Base-by-base conservation (phyloP, 164 flowering plant genomes). In the Umbilicus rupestris region DNA sequence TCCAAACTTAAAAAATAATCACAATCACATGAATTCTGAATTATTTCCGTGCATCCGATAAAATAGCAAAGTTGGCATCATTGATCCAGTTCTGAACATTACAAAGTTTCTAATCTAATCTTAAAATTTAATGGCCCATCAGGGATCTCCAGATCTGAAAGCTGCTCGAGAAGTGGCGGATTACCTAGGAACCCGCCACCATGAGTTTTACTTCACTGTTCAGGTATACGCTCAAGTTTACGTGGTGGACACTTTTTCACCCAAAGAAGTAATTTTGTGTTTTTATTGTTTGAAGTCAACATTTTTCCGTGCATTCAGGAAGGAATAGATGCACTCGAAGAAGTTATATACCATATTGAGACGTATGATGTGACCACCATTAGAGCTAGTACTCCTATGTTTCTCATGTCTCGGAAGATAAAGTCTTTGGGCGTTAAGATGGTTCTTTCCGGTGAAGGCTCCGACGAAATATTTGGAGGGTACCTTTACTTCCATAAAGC, bases 311-410 rank as follows among this genome's bases (percentile, higher is more conserved):
- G 29, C 39, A 75, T 68, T 74, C 84, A 92, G 97, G 97, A 92
- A 77, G 96, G 97, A 9, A 72, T 90, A 65, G 98, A 90, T 81
- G 96, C 98, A 50, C 79, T 92, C 66, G 98, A 90, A 80, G 96
- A 92, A 75, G 98, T 92, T 57, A 90, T 92, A 68, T 90, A 90
- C 73, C 98, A 92, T 69, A 72, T 87, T 67, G 98, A 92, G 78
- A 90, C 98, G n/a, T 92, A 85, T 78, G 98, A 92, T 75, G 98
- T 92, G 77, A 92, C 98, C 26, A 92, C 96, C 12, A 73, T 92
- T 55, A 85, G 98, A 75, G 98, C 98, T 46, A 92, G 98, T 75
- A 92, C 98, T n/a, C 98, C 98, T 3, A 92, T 92, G 98, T 92
- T 92, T 83, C 85, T 92, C 8, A 88, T 92, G 96, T 90, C 96